Percentiles rank a stretch among this genome's conserved stretches.
These are phyloP conservation scores for Fraxinus excelsior DNA, from an alignment of 257 asterid species.

Conservation along the genomic window DNA sequence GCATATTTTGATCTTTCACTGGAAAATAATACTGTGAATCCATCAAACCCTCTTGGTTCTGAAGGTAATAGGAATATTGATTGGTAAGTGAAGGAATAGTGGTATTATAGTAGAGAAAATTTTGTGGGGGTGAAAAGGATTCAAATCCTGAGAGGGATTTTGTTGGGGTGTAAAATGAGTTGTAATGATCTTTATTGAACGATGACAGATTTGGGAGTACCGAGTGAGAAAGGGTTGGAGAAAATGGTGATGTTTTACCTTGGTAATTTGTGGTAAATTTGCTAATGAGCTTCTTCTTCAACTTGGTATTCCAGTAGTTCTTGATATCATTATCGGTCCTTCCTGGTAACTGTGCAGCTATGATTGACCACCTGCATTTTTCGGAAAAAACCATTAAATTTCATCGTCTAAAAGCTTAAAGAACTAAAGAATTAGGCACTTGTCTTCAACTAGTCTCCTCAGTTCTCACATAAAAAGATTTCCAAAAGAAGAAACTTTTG, in stretches of 20 bases:
- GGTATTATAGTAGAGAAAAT: constrained; percentile 21
- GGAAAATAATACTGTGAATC: constrained; percentile 33
- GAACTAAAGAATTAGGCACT: no score
- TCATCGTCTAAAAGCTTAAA: no score
- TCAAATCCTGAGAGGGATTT: constrained; percentile 32
- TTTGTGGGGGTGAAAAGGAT: constrained; percentile 34
- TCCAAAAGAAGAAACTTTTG: neutral
- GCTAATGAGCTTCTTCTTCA: constrained; percentile 18
- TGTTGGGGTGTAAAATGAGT: constrained; percentile 28
- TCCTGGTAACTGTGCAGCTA: constrained; percentile 13
- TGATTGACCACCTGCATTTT: constrained; percentile 19
- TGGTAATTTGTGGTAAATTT: constrained; percentile 19
- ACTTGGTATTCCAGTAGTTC: constrained; percentile 23
- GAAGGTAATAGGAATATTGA: constrained; percentile 20
- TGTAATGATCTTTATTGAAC: constrained; percentile 33
- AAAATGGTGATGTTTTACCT: constrained; percentile 33
- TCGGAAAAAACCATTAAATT: no score
- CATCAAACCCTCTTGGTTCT: constrained; percentile 40
- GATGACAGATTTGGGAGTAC: constrained; percentile 20
- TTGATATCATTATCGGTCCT: constrained; percentile 22
- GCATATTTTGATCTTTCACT: constrained; percentile 39
- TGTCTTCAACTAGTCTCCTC: no score
- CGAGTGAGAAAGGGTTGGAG: constrained; percentile 29
- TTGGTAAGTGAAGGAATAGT: constrained; percentile 20
- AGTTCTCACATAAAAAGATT: neutral